Evolutionary conservation across 768 basidiomycete genomes (phyloP), one percentile per base, ranked within the genome.

Genomic region (Atractiella rhizophila): DNA sequence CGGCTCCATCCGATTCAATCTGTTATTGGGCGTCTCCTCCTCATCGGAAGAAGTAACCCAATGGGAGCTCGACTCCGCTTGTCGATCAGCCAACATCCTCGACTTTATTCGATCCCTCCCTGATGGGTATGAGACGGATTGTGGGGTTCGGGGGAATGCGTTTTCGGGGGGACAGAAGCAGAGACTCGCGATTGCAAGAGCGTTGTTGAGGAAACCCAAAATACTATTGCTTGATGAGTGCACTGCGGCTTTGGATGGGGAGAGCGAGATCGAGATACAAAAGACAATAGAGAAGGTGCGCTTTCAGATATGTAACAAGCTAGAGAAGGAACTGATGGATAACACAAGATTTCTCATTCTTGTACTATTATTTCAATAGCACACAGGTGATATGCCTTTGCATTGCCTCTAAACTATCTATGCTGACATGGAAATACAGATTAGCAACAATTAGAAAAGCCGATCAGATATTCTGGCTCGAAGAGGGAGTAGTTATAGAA

Each of bases 1-100:
- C 23, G 63, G 64, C 8, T 55, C 57, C 8, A 53, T 66, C 35
- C 40, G 51, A 18, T 64, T 62, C 57, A 66, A 66, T 51, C 56
- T 65, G 38, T 50, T 59, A 2, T 53, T 66, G 6, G 64, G 64
- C 8, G 59, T 61, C 11, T 55, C 51, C 48, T 57, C 61, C 39
- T 58, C 57, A 3, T 49, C 55, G 19, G 60, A 61, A 31, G 50
- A 63, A 39, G 60, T 65, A 10, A 60, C 64, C 0, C 55, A 65
- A 29, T 61, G 60, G 20, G 60, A 64, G 42, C 36, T 66, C 26
- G 49, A 58, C 28, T 42, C 51, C 9, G 64, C 63, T 5, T 62
- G 59, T 46, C 51, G 55, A 40, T 48, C 60, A 24, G 64, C 64
- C 16, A 57, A 58, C 12, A 36, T 37, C 10, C 34, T n/a, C 20